These are phyloP conservation scores for Picea sitchensis DNA, from an alignment of 75 land plant genomes.

Conservation along the genomic window DNA sequence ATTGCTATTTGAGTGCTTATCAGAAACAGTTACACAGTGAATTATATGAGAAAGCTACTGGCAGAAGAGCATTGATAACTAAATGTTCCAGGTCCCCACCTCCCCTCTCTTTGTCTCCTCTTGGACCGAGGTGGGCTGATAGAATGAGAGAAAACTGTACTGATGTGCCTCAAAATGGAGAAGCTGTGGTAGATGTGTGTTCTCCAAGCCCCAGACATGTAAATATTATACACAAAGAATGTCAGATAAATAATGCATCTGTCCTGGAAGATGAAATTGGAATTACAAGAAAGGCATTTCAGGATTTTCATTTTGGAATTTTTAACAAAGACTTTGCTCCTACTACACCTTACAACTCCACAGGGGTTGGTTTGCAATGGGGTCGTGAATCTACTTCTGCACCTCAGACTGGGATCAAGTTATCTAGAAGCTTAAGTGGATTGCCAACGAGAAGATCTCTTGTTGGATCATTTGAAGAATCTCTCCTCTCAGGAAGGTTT, in stretches of 20 bases:
- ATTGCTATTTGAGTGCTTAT: slow-evolving; percentile 11
- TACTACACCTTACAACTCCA: slow-evolving; percentile 21
- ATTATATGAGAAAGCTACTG: slow-evolving; percentile 10
- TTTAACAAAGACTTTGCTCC: slow-evolving; percentile 21
- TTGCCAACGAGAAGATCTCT: slow-evolving; percentile 74
- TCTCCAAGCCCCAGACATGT: slow-evolving; percentile 1
- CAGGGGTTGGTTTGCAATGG: slow-evolving; percentile 18
- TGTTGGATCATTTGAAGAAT: slow-evolving; percentile 99
- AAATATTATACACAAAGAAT: slow-evolving; percentile 7
- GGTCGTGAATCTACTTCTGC: slow-evolving; percentile 25
- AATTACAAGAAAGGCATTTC: slow-evolving; percentile 22
- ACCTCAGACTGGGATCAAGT: slow-evolving; percentile 28
- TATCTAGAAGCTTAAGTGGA: slow-evolving; percentile 30
- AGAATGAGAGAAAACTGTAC: slow-evolving; percentile 25
- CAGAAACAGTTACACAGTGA: slow-evolving; percentile 14
- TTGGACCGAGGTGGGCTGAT: slow-evolving; percentile 67
- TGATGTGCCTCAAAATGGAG: slow-evolving; percentile 6
- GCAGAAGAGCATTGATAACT: slow-evolving; percentile 8
- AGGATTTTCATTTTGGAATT: slow-evolving; percentile 19
- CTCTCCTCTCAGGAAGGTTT: slow-evolving; percentile 88
- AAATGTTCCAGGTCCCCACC: slow-evolving; percentile 39
- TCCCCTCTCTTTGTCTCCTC: slow-evolving; percentile 80
- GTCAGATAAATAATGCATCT: slow-evolving; percentile 4
- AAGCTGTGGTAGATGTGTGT: slow-evolving; percentile 13
- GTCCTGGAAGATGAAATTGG: slow-evolving; percentile 19